Evolutionary conservation across 805 yeast genomes (phyloP).

Genomic region (Metschnikowia anglica): DNA sequence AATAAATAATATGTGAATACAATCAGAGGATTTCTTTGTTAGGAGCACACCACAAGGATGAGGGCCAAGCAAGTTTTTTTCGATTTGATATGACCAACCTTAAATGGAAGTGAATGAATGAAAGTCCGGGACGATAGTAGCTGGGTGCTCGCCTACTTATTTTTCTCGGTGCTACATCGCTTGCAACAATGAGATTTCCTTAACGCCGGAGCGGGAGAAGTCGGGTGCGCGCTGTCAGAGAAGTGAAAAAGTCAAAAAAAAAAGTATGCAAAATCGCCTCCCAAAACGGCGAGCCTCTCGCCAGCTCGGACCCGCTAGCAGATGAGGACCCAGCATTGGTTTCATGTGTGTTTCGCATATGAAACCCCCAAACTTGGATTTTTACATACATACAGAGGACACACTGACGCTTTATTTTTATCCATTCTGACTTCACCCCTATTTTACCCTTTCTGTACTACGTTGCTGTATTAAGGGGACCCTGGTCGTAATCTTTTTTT

Average conservation of each 20-base stretch:
- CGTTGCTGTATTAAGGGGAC: no score
- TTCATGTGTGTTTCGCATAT: neutral
- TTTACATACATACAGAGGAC: no score
- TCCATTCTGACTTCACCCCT: no score
- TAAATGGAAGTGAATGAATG: neutral
- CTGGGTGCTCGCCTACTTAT: constrained; percentile 4
- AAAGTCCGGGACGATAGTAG: neutral
- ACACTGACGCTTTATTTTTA: no score
- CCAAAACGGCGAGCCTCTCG: constrained; percentile 1
- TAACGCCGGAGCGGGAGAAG: constrained; percentile 11
- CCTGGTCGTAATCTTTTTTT: neutral
- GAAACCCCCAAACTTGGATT: neutral
- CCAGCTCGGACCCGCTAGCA: neutral
- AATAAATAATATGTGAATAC: neutral
- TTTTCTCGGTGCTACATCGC: constrained; percentile 12
- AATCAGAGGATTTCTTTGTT: neutral
- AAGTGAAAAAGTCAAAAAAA: neutral
- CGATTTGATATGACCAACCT: neutral
- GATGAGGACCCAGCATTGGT: neutral
- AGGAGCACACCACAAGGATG: neutral
- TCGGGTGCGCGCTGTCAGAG: constrained; percentile 13
- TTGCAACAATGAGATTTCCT: constrained; percentile 10
- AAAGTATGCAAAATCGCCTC: constrained; percentile 4
- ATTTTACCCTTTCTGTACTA: no score
- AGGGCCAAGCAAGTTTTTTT: neutral